These are phyloP conservation scores for Firmiana major DNA, from an alignment of 345 rosid species.

Conservation along the genomic window DNA sequence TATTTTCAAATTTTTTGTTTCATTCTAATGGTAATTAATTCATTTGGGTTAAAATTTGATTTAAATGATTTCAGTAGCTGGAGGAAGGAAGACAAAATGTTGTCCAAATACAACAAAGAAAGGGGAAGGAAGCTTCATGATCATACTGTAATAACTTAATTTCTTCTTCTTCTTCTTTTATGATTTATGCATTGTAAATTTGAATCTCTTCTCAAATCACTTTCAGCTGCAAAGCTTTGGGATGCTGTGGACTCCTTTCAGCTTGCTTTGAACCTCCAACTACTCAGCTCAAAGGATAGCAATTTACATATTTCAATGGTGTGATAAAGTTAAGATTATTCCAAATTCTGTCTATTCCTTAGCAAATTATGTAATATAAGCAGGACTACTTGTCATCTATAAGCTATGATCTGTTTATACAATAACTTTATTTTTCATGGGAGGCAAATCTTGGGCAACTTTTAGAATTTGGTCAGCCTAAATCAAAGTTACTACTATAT, in stretches of 20 bases:
- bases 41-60: background rate
- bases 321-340: background rate
- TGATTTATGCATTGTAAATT: background rate
- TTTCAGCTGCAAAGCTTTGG: background rate
- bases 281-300: background rate
- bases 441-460: too few relatives aligned
- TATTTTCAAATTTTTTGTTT: too few relatives aligned
- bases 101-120: background rate
- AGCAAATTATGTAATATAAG: background rate
- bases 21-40: background rate
- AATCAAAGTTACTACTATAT: too few relatives aligned
- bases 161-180: background rate
- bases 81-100: background rate
- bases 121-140: background rate
- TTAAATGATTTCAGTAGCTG: background rate
- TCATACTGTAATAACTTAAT: background rate
- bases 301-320: background rate
- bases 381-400: background rate
- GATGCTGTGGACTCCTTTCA: slow-evolving; percentile 10
- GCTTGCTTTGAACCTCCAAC: slow-evolving; percentile 8
- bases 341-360: background rate
- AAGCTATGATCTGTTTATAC: background rate
- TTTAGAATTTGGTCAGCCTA: too few relatives aligned
- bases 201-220: background rate
- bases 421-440: too few relatives aligned